Conservation (phyloP, 2,329 filamentous ascomycete species). For the Aschersonia sp. region DNA sequence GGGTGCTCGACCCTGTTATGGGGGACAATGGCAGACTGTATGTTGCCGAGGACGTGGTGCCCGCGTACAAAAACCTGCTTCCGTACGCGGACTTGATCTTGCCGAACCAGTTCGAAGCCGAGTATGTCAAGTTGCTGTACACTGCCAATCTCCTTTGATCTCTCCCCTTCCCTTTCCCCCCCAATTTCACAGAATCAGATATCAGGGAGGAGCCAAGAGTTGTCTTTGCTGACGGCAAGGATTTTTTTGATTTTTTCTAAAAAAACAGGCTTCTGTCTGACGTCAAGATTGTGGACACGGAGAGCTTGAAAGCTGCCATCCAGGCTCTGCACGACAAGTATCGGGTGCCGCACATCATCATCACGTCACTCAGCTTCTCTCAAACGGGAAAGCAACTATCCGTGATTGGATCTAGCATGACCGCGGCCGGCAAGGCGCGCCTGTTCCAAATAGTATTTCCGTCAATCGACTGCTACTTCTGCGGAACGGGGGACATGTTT, state of each 20-base stretch:
- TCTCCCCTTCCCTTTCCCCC: background rate
- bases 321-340: slow-evolving; percentile 62
- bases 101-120: slow-evolving; percentile 94
- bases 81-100: slow-evolving; percentile 78
- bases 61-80: slow-evolving; percentile 71
- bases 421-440: slow-evolving; percentile 49
- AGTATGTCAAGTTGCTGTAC: slow-evolving; percentile 40
- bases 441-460: slow-evolving; percentile 82
- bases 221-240: no score
- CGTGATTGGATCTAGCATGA: slow-evolving; percentile 64
- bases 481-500: slow-evolving; percentile 97
- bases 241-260: background rate
- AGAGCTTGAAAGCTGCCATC: slow-evolving; percentile 59
- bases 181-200: no score
- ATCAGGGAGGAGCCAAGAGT: no score
- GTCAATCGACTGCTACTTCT: slow-evolving; percentile 83
- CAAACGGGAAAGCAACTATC: slow-evolving; percentile 42
- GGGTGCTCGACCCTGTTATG: slow-evolving; percentile 97
- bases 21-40: slow-evolving; percentile 88
- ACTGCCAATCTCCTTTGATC: background rate
- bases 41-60: slow-evolving; percentile 80
- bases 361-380: slow-evolving; percentile 71
- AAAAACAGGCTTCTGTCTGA: slow-evolving; percentile 58
- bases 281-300: slow-evolving; percentile 66
- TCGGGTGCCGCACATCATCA: slow-evolving; percentile 72